Evolutionary conservation across 306 rosid species (phyloP).

Genomic region (Cajanus cajan): DNA sequence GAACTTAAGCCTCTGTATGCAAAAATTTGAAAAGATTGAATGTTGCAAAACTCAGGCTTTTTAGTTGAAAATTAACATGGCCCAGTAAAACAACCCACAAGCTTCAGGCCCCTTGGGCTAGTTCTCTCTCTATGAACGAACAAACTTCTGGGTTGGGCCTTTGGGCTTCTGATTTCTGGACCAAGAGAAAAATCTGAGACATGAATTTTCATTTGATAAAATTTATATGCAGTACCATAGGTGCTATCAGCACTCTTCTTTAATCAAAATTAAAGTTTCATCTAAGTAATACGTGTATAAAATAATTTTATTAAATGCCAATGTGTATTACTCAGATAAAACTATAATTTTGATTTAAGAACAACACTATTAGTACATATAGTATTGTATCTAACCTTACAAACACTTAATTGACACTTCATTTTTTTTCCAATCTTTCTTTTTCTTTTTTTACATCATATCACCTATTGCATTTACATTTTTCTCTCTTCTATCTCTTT

Average conservation of each 20-base stretch:
- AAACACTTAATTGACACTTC: background rate
- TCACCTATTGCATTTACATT: background rate
- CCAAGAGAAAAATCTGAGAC: background rate
- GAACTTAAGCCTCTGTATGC: background rate
- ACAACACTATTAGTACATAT: too few species aligned
- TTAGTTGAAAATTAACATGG: constrained; percentile 15
- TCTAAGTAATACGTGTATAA: too few species aligned
- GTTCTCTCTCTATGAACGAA: background rate
- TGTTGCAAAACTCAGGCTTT: constrained; percentile 7
- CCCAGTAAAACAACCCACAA: constrained; percentile 13
- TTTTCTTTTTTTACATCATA: background rate
- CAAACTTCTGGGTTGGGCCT: background rate
- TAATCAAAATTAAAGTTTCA: too few species aligned
- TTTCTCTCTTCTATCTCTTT: background rate
- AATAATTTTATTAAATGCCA: too few species aligned
- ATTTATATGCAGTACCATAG: too few species aligned
- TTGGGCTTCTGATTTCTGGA: background rate
- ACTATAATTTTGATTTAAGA: too few species aligned
- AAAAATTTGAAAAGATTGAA: constrained; percentile 4
- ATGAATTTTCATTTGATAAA: background rate
- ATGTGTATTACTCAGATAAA: too few species aligned
- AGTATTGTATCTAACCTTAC: too few species aligned
- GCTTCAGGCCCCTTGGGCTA: background rate
- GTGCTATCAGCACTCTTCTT: too few species aligned
- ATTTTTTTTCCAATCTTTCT: background rate